Evolutionary conservation across 257 asterid species (phyloP), one percentile per base, ranked within the genome.

Genomic region (Nicotiana knightiana): DNA sequence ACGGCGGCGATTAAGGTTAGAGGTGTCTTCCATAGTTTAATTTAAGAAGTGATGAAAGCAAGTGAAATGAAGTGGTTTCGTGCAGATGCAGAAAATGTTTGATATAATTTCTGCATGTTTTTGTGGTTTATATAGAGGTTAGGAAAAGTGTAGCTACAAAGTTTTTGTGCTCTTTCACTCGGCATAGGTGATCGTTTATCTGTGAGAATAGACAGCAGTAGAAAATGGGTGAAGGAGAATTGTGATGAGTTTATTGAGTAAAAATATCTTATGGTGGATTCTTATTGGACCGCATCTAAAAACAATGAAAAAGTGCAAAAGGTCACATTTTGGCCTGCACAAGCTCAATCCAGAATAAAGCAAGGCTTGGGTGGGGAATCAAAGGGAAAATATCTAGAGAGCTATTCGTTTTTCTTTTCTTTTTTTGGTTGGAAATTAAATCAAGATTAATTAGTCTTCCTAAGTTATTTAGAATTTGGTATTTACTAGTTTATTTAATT

Each of bases 1-100:
- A 65, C 58, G 55, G 78, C 17, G 79, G 55, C 43, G 10, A 67
- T 39, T 51, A 82, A 37, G 35, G 86, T 76, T 80, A 17, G 87
- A 84, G 58, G 81, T 65, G 55, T 58, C 80, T 32, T 84, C 86
- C 89, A 86, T 86, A 76, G 30, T 64, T 13, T 17, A 81, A 35
- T 37, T 70, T 73, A 53, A 11, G 30, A 70, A 57, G 18, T 46
- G 58, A 18, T 17, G 83, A 81, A 21, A 28, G 82, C 9, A 51
- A 28, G 9, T 15, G 16, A 12, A 4, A 1, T 18, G 6, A n/a
- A 67, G 54, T 10, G 9, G 4, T 35, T 37, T 18, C 3, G 8
- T 67, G 77, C 35, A 16, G 43, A 5, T 37, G 43, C 43, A 37
- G 43, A 37, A 37, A 37, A 37, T 37, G 43, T 37, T 37, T 37